phyloP scores from a whole-genome alignment of 2,329 filamentous ascomycete species.

The Stylonectria norvegica region DNA sequence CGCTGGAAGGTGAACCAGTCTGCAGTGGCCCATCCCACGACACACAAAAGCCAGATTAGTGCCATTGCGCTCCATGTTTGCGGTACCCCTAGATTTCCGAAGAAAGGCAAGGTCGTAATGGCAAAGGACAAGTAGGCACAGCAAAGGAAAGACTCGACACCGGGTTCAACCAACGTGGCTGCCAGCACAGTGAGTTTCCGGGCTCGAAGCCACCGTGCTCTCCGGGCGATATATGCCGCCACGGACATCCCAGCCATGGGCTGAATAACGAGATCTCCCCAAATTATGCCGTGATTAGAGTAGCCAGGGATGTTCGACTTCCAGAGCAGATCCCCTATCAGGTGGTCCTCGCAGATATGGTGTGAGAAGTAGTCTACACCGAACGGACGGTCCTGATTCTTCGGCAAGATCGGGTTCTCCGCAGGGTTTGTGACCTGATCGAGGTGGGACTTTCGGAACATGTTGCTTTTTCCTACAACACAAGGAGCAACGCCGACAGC shows the following conservation, averaged over 20 bases:
- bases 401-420: slow-evolving; percentile 42
- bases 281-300: slow-evolving; percentile 78
- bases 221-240: slow-evolving; percentile 70
- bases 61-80: slow-evolving; percentile 66
- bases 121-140: slow-evolving; percentile 77
- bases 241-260: slow-evolving; percentile 82
- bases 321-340: slow-evolving; percentile 92
- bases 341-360: slow-evolving; percentile 96
- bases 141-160: slow-evolving; percentile 84
- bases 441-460: slow-evolving; percentile 92
- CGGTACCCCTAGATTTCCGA: slow-evolving; percentile 52
- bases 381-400: slow-evolving; percentile 42
- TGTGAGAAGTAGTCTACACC: slow-evolving; percentile 92
- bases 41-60: slow-evolving; percentile 62
- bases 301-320: slow-evolving; percentile 60
- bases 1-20: slow-evolving; percentile 72
- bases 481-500: slow-evolving; percentile 87
- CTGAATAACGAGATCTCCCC: slow-evolving; percentile 84
- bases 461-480: slow-evolving; percentile 94
- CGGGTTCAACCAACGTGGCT: slow-evolving; percentile 88
- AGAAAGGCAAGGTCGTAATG: slow-evolving; percentile 67
- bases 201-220: slow-evolving; percentile 87
- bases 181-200: slow-evolving; percentile 89
- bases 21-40: slow-evolving; percentile 67
- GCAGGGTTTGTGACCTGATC: slow-evolving; percentile 62